These are phyloP conservation scores for Laburnicola sp. DNA, from an alignment of 2,329 filamentous ascomycete genomes.

Conservation along the genomic window DNA sequence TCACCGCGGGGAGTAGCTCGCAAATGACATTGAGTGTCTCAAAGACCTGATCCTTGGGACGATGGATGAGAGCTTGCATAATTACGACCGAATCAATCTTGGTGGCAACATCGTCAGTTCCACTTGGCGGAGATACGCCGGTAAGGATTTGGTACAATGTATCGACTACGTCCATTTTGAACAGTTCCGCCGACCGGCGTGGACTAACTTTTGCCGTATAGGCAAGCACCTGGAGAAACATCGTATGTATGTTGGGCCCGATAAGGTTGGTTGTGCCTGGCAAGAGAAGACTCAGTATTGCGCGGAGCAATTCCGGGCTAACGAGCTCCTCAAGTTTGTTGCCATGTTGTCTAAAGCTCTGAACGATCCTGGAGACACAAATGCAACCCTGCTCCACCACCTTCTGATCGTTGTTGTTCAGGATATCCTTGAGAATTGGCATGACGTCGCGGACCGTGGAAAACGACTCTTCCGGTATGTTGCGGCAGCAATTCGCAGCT, in stretches of 20 bases:
- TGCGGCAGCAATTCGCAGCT: conserved; percentile 96
- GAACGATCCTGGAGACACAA: conserved; percentile 92
- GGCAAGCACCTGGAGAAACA: conserved; percentile 88
- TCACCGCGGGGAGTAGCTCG: conserved; percentile 81
- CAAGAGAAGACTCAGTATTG: conserved; percentile 81
- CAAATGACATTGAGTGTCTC: conserved; percentile 98
- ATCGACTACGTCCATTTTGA: conserved; percentile 96
- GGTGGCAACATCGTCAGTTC: conserved; percentile 73
- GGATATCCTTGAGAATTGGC: conserved; percentile 88
- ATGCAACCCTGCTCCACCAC: conserved; percentile 96
- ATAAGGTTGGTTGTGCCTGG: conserved; percentile 96
- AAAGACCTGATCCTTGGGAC: conserved; percentile 92
- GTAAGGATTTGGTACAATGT: conserved; percentile 97
- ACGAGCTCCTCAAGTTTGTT: conserved; percentile 90
- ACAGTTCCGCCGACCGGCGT: conserved; percentile 80
- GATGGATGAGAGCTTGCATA: conserved; percentile 97
- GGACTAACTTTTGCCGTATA: conserved; percentile 90
- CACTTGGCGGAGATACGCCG: conserved; percentile 85
- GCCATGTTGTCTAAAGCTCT: conserved; percentile 91
- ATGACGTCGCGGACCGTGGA: conserved; percentile 90
- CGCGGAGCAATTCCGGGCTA: conserved; percentile 81
- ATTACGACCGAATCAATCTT: conserved; percentile 96
- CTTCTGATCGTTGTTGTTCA: conserved; percentile 90
- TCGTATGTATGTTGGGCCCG: conserved; percentile 90
- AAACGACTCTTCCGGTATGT: conserved; percentile 93